Conservation (phyloP, 2,329 filamentous ascomycete genomes). For the Ampelomyces quisqualis region DNA sequence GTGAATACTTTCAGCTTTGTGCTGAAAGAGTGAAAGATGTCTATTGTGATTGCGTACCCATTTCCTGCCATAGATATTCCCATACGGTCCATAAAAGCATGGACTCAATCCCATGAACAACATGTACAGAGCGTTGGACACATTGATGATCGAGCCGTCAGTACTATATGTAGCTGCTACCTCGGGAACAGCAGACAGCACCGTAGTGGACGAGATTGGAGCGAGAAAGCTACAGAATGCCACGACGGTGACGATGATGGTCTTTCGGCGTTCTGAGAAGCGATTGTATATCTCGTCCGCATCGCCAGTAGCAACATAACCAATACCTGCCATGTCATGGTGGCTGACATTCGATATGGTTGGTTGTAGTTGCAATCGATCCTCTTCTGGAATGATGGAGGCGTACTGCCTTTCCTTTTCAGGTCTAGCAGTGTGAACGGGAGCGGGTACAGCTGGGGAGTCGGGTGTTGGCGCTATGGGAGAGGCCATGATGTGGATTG, state of each 20-base stretch:
- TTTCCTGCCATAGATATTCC: constrained; percentile 50
- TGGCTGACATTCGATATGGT: constrained; percentile 36
- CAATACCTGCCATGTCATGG: constrained; percentile 35
- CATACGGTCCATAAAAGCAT: constrained; percentile 71
- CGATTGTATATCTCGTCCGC: constrained; percentile 63
- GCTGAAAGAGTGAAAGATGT: background rate
- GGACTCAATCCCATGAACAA: constrained; percentile 66
- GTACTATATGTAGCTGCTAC: constrained; percentile 66
- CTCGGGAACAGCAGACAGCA: constrained; percentile 72
- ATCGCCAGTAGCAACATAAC: constrained; percentile 34
- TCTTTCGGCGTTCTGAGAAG: constrained; percentile 63
- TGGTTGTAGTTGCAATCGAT: constrained; percentile 31
- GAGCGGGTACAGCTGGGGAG: constrained; percentile 9
- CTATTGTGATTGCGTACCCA: constrained; percentile 48
- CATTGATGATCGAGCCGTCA: constrained; percentile 68
- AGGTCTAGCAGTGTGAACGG: constrained; percentile 12
- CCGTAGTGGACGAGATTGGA: constrained; percentile 71
- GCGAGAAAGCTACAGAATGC: constrained; percentile 76
- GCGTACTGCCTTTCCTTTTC: constrained; percentile 34
- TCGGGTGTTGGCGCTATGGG: constrained; percentile 22
- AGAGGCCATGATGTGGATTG: constrained; percentile 32
- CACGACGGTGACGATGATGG: constrained; percentile 66
- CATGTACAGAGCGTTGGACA: constrained; percentile 75
- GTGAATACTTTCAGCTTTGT: constrained; percentile 1
- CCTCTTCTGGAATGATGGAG: constrained; percentile 30